phyloP scores from a whole-genome alignment of 371 early-diverging fungal genomes.

The Capillidium rhysosporum region DNA sequence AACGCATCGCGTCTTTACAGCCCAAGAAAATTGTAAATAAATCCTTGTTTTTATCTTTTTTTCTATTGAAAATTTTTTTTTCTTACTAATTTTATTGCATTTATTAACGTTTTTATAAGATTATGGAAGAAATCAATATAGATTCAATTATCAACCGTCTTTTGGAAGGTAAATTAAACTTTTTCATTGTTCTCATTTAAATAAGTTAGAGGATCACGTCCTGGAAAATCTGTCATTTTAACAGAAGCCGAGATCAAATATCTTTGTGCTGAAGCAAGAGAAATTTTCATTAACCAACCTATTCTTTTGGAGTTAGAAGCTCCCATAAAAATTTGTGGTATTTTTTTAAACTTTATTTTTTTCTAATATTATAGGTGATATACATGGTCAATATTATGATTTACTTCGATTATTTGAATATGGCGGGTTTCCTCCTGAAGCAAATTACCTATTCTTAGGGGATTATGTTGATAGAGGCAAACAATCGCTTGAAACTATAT shows the following conservation, averaged over 20 bases:
- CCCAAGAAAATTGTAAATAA: too few relatives aligned
- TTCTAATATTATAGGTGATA: constrained; percentile 56
- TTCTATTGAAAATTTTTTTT: too few relatives aligned
- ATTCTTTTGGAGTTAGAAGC: constrained; percentile 86
- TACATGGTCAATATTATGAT: constrained; percentile 89
- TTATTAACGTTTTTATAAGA: neutral
- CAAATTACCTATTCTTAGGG: constrained; percentile 92
- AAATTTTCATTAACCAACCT: constrained; percentile 84
- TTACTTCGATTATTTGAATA: constrained; percentile 76
- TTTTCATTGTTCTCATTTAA: neutral
- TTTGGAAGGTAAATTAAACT: constrained; percentile 52
- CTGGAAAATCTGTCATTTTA: constrained; percentile 52
- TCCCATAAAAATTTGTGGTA: constrained; percentile 68
- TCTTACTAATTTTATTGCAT: too few relatives aligned
- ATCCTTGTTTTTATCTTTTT: too few relatives aligned
- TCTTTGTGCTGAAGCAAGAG: constrained; percentile 72
- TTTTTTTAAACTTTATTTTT: neutral
- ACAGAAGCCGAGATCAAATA: constrained; percentile 65
- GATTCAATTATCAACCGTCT: constrained; percentile 77
- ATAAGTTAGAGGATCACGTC: constrained; percentile 45
- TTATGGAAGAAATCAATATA: constrained; percentile 36
- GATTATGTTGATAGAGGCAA: constrained; percentile 99
- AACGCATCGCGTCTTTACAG: too few relatives aligned
- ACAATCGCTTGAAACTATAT: constrained; percentile 88
- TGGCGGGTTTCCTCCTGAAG: constrained; percentile 77